These are phyloP conservation scores for Prunus dulcis DNA, from an alignment of 306 rosid species.

Conservation along the genomic window DNA sequence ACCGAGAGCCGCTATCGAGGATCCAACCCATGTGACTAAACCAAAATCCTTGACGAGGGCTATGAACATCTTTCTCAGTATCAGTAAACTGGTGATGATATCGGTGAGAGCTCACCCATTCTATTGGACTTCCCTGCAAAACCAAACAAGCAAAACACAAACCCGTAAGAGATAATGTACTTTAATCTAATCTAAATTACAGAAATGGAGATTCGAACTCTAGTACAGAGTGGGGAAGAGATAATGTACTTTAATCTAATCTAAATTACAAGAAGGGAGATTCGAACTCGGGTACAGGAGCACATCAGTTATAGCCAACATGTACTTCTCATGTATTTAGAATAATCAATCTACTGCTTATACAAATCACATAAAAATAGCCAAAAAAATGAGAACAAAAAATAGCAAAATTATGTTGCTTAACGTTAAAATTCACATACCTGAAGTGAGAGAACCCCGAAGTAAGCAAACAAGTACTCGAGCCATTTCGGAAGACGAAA, in stretches of 20 bases:
- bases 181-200: too few relatives aligned
- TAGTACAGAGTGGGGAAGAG: too few relatives aligned
- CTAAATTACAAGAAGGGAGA: too few relatives aligned
- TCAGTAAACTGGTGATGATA: conserved; percentile 85
- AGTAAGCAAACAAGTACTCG: conserved; percentile 75
- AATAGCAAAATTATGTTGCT: background rate
- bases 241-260: too few relatives aligned
- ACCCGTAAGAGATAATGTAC: too few relatives aligned
- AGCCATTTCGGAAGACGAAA: conserved; percentile 86
- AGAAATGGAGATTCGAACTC: too few relatives aligned
- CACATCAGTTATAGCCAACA: too few relatives aligned
- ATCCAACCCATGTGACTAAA: conserved; percentile 86
- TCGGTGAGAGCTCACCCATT: conserved; percentile 95
- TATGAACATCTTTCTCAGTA: conserved; percentile 80
- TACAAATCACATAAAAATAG: too few relatives aligned
- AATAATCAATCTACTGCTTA: too few relatives aligned
- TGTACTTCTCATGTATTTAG: too few relatives aligned
- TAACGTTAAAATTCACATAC: background rate
- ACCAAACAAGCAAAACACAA: background rate
- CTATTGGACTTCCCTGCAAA: conserved; percentile 74
- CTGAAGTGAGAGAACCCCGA: conserved; percentile 80
- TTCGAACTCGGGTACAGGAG: too few relatives aligned
- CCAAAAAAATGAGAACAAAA: background rate
- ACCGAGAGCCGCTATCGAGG: conserved; percentile 52
- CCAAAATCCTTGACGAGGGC: conserved; percentile 87